These are phyloP conservation scores for Pseudopithomyces chartarum DNA, from an alignment of 2,329 filamentous ascomycete genomes.

Conservation along the genomic window DNA sequence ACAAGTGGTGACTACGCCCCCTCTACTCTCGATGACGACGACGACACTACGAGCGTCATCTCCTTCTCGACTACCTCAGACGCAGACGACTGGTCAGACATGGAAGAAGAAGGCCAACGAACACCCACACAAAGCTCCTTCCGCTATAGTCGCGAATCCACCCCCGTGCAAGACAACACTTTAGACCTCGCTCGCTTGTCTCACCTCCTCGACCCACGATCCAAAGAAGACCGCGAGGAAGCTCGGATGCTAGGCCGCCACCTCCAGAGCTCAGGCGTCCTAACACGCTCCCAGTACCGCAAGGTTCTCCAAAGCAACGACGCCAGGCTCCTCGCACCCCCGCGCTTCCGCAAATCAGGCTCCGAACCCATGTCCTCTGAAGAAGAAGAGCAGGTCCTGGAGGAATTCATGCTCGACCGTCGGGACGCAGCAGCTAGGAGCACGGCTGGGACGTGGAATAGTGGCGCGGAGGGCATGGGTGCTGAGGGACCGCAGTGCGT, in stretches of 20 bases:
- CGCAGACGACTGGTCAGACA: constrained; percentile 46
- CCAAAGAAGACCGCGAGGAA: constrained; percentile 77
- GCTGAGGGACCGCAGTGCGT: constrained; percentile 83
- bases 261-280: constrained; percentile 69
- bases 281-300: constrained; percentile 82
- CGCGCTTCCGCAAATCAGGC: constrained; percentile 29
- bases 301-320: constrained; percentile 71
- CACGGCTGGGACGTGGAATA: constrained; percentile 62
- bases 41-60: constrained; percentile 82
- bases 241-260: constrained; percentile 82
- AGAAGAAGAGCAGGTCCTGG: constrained; percentile 64
- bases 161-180: constrained; percentile 53
- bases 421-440: constrained; percentile 49
- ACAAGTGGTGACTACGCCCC: constrained; percentile 78
- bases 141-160: constrained; percentile 54
- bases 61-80: constrained; percentile 63
- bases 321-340: constrained; percentile 66
- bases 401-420: constrained; percentile 62
- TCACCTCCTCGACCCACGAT: constrained; percentile 79
- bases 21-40: constrained; percentile 59
- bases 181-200: constrained; percentile 74
- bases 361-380: constrained; percentile 41
- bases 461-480: constrained; percentile 74
- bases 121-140: constrained; percentile 76
- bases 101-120: constrained; percentile 58